phyloP scores from a whole-genome alignment of 495 filamentous ascomycete species.

The Trichoderma gamsii region DNA sequence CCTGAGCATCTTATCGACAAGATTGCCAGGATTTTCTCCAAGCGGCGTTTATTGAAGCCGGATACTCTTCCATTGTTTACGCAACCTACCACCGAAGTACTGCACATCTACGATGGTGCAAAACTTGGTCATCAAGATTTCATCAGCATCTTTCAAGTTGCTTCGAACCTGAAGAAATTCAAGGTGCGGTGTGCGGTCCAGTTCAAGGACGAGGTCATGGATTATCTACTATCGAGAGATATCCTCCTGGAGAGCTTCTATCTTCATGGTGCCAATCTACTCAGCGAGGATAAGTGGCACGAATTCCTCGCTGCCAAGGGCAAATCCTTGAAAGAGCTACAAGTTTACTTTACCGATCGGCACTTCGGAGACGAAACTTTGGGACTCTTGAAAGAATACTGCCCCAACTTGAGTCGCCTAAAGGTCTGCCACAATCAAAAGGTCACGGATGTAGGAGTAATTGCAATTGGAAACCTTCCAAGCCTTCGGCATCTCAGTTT shows the following conservation, averaged over 20 bases:
- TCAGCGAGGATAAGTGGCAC: constrained; percentile 65
- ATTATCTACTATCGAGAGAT: constrained; percentile 68
- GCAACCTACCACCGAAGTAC: constrained; percentile 54
- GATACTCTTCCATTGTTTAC: constrained; percentile 71
- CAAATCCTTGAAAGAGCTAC: constrained; percentile 54
- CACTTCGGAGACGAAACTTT: constrained; percentile 51
- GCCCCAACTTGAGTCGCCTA: constrained; percentile 60
- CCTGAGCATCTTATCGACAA: constrained; percentile 61
- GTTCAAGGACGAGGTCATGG: constrained; percentile 73
- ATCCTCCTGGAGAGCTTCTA: constrained; percentile 55
- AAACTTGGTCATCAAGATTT: constrained; percentile 70
- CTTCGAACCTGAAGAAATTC: constrained; percentile 59
- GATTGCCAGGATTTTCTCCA: constrained; percentile 74
- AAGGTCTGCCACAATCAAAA: constrained; percentile 60
- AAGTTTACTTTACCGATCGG: constrained; percentile 69
- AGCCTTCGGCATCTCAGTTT: constrained; percentile 69
- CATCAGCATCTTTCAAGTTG: constrained; percentile 70
- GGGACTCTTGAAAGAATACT: constrained; percentile 46
- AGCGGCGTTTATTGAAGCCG: constrained; percentile 64
- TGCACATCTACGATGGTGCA: constrained; percentile 76
- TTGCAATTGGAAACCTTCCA: constrained; percentile 48
- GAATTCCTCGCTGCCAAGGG: constrained; percentile 58
- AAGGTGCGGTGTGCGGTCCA: constrained; percentile 76
- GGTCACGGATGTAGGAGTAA: constrained; percentile 40
- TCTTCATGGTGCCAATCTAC: constrained; percentile 71